Evolutionary conservation across 2,329 filamentous ascomycete genomes (phyloP), one percentile per base, ranked within the genome.

Genomic region (Cryphonectria nitschkei): DNA sequence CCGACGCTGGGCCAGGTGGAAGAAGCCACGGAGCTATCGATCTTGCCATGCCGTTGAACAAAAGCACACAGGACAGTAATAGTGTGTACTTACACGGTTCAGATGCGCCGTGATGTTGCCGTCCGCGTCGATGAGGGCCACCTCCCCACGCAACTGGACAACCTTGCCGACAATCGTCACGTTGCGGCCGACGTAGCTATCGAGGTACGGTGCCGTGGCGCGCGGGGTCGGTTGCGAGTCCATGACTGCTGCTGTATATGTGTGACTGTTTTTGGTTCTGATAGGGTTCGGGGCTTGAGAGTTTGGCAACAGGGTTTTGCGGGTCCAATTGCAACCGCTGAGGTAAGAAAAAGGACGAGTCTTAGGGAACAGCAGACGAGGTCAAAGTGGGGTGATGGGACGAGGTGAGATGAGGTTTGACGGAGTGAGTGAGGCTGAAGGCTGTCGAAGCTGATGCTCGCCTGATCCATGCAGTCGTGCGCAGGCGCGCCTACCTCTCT

Each of bases 161-260:
- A 98, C 94, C 77, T 92, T 94, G 77, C 96, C 96, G 6, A 97
- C 86, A 69, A 98, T 85, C 76, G 94, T 94, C 73, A 98, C 93
- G 73, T 92, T 93, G 74, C 89, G 87, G 75, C 86, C 85, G 75
- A 90, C 86, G 83, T 95, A 97, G 77, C 86, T 86, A 79, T 94
- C 89, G 70, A 98, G 91, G 82, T 95, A 92, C 56, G 87, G 83
- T 68, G 92, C 92, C 64, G 93, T 93, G 80, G 98, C 89, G 80
- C 96, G 94, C 41, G 96, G 95, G 65, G 94, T 89, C 37, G 86
- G 86, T 72, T 84, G 90, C 76, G 90, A 84, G 78, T 95, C 87
- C 92, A 95, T 95, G 74, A 71, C 83, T 73, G 19, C 58, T 22
- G 43, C 4, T 46, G 19, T n/a, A 19, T 50, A 7, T 46, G 34